Base-by-base conservation (phyloP, 352 stramenopile species). In the Phytophthora pluvialis region DNA sequence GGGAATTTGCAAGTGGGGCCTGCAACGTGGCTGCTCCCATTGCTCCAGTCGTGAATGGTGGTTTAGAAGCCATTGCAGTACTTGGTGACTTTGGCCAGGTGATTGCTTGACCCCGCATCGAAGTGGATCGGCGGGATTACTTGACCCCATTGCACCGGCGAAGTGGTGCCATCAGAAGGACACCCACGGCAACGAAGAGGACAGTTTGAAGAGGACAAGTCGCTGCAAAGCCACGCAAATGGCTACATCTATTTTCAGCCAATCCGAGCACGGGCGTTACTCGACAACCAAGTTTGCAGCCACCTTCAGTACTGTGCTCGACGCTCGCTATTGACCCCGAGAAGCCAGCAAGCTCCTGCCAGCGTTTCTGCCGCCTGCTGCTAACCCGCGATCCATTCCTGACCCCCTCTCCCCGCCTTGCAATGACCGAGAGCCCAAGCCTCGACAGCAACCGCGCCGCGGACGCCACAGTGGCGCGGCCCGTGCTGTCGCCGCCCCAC, bases 401-500 rank as follows among this genome's bases (percentile, higher is more conserved):
- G 29, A 13, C n/a, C n/a, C n/a, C n/a, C n/a, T n/a, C n/a, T n/a
- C n/a, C n/a, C n/a, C n/a, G n/a, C 28, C n/a, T 36, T 11, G 35
- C 21, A 13, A 71, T 72, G 64, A 72, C 64, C n/a, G 36, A 67
- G 33, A 47, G 29, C n/a, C n/a, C n/a, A n/a, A n/a, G n/a, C n/a
- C n/a, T n/a, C n/a, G n/a, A n/a, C 38, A 58, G 8, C 4, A 31
- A 57, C 12, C 55, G 15, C 44, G 2, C 15, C 5, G 46, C 56
- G n/a, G 54, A 64, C 36, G 33, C 16, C 11, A 15, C 21, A 11
- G 18, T 49, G 46, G 53, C 52, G 35, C 31, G 56, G 32, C 51
- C 58, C 2, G 50, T 47, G 36, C 15, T 60, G 33, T 39, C 62
- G 12, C 56, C 46, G 32, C 26, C 63, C n/a, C n/a, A n/a, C 55